These are phyloP conservation scores for Verticillium isaacii DNA, from an alignment of 2,329 filamentous ascomycete species.

Conservation along the genomic window DNA sequence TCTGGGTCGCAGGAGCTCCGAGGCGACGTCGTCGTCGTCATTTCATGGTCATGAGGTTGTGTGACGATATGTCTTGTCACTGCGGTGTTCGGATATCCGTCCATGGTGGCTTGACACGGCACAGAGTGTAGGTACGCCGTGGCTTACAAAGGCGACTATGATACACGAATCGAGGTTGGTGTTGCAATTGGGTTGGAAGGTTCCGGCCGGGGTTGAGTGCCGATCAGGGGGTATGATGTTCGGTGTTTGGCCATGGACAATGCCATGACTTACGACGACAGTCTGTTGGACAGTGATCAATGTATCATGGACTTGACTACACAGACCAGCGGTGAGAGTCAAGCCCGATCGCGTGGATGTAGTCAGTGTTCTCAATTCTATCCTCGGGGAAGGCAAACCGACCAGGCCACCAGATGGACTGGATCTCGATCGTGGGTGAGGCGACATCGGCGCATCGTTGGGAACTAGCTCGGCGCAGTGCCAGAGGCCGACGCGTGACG, in stretches of 20 bases:
- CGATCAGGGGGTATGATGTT: neutral
- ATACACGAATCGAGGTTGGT: neutral
- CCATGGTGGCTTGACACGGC: neutral
- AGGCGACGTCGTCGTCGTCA: neutral
- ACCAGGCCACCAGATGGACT: neutral
- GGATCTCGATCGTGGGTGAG: neutral
- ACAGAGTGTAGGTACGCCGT: neutral
- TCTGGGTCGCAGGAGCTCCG: neutral
- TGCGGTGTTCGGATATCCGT: neutral
- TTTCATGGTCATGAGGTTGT: neutral
- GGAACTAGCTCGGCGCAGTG: neutral
- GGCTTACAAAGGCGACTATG: neutral
- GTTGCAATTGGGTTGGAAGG: neutral
- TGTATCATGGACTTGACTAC: neutral
- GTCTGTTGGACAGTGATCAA: neutral
- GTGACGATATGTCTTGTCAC: neutral
- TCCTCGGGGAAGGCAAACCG: neutral
- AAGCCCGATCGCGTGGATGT: neutral
- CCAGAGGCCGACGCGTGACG: neutral
- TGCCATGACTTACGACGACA: neutral
- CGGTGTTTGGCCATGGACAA: neutral
- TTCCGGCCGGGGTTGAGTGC: neutral
- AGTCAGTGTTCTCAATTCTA: neutral
- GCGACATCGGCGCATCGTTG: neutral
- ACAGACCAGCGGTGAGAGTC: neutral